Evolutionary conservation across 2,329 filamentous ascomycete species (phyloP).

Genomic region (Pleurostoma richardsiae): DNA sequence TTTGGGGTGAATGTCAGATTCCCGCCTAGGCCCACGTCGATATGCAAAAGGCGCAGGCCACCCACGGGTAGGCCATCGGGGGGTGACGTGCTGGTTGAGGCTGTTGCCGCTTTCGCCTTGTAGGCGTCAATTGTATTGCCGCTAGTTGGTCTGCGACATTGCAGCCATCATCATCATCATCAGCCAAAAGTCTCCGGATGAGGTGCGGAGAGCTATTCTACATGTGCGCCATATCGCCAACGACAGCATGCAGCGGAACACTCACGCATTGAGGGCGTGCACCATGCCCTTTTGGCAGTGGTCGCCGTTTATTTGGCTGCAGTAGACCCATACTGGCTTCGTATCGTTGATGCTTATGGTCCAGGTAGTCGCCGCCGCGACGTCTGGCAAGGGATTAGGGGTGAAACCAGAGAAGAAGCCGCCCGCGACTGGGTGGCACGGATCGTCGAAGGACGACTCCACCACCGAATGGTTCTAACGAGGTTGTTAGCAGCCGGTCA

Average conservation of each 20-base stretch:
- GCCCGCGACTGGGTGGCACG: constrained; percentile 27
- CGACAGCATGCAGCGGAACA: not conserved
- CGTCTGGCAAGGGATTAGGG: constrained; percentile 21
- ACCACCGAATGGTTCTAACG: constrained; percentile 32
- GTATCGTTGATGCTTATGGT: constrained; percentile 38
- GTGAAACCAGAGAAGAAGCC: constrained; percentile 38
- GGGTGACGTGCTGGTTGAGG: constrained; percentile 20
- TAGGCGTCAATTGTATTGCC: constrained; percentile 30
- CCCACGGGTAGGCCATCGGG: constrained; percentile 20
- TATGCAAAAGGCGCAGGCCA: constrained; percentile 23
- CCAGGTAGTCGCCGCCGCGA: constrained; percentile 29
- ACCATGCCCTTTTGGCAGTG: constrained; percentile 41
- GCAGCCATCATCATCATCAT: not conserved
- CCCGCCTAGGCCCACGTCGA: constrained; percentile 25
- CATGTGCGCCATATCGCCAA: too few relatives aligned
- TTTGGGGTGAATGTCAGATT: constrained; percentile 25
- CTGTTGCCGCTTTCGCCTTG: constrained; percentile 18
- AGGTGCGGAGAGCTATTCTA: too few relatives aligned
- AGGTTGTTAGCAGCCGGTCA: not conserved
- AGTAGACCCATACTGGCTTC: constrained; percentile 45
- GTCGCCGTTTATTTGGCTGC: constrained; percentile 30
- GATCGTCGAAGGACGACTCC: constrained; percentile 31
- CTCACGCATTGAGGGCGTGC: constrained; percentile 29
- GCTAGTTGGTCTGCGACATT: constrained; percentile 13
- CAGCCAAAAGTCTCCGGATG: not conserved